Conservation (phyloP, 208 protist species). For the Leishmania tropica region DNA sequence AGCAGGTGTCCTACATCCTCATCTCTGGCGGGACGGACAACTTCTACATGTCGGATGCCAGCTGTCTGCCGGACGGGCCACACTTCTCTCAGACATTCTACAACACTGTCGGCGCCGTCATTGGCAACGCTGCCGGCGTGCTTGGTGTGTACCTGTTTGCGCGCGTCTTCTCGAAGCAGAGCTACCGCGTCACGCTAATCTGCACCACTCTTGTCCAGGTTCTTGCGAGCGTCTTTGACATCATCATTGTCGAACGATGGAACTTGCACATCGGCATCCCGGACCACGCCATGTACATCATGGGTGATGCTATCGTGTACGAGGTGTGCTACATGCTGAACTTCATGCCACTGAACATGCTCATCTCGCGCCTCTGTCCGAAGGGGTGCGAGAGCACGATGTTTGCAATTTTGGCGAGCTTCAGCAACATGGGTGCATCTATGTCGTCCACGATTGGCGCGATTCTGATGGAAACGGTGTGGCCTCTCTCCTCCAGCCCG, state of each 20-base stretch:
- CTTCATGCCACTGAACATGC: constrained; percentile 71
- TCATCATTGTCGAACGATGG: constrained; percentile 71
- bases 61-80: constrained; percentile 45
- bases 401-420: constrained; percentile 73
- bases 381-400: constrained; percentile 71
- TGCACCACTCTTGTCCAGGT: constrained; percentile 48
- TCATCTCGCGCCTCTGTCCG: constrained; percentile 78
- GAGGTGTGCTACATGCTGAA: constrained; percentile 57
- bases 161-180: constrained; percentile 39
- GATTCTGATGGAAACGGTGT: constrained; percentile 54
- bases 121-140: constrained; percentile 37
- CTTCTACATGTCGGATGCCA: constrained; percentile 44
- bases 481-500: constrained; percentile 31
- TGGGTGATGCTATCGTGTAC: constrained; percentile 63
- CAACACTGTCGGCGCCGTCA: constrained; percentile 37
- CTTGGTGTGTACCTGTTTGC: constrained; percentile 51
- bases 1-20: constrained; percentile 40
- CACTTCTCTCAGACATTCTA: constrained; percentile 63
- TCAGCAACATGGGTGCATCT: constrained; percentile 65
- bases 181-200: constrained; percentile 48
- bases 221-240: constrained; percentile 53
- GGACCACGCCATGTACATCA: constrained; percentile 61
- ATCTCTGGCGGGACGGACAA: constrained; percentile 51
- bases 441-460: constrained; percentile 46
- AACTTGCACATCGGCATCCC: constrained; percentile 44